These are phyloP conservation scores for Dimocarpus longan DNA, from an alignment of 345 rosid species.

Conservation along the genomic window DNA sequence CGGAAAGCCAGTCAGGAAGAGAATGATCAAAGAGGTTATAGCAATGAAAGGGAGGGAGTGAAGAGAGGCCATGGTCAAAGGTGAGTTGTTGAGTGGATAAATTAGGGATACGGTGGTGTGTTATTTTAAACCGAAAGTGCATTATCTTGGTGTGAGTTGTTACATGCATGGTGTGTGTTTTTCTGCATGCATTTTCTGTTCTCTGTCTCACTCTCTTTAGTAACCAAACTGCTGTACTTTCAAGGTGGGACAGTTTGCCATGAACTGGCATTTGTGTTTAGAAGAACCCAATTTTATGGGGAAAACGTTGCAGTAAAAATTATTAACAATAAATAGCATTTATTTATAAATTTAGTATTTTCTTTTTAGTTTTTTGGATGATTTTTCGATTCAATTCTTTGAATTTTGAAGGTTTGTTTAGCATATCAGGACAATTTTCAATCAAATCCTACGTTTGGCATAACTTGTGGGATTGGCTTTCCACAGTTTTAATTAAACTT, in stretches of 20 bases:
- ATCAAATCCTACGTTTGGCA: too few relatives aligned
- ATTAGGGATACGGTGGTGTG: constrained; percentile 9
- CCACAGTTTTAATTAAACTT: too few relatives aligned
- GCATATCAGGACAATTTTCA: too few relatives aligned
- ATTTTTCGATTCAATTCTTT: too few relatives aligned
- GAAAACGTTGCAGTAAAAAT: too few relatives aligned
- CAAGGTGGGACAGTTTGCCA: neutral
- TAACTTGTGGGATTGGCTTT: too few relatives aligned
- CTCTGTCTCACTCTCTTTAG: neutral
- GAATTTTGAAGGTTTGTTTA: too few relatives aligned
- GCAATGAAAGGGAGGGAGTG: constrained; percentile 18
- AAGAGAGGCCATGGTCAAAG: constrained; percentile 32
- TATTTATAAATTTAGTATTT: too few relatives aligned
- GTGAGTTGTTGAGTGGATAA: constrained; percentile 8
- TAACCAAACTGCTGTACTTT: neutral
- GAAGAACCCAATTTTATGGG: too few relatives aligned
- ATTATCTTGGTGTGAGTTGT: constrained; percentile 45
- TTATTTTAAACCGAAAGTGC: constrained; percentile 37
- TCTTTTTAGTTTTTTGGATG: too few relatives aligned
- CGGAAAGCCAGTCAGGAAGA: constrained; percentile 34
- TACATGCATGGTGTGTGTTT: constrained; percentile 58
- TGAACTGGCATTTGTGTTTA: neutral
- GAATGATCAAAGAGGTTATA: constrained; percentile 25
- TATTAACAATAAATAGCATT: too few relatives aligned
- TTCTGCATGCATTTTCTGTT: constrained; percentile 43